Conservation (phyloP, 306 rosid species). For the Urtica urens region DNA sequence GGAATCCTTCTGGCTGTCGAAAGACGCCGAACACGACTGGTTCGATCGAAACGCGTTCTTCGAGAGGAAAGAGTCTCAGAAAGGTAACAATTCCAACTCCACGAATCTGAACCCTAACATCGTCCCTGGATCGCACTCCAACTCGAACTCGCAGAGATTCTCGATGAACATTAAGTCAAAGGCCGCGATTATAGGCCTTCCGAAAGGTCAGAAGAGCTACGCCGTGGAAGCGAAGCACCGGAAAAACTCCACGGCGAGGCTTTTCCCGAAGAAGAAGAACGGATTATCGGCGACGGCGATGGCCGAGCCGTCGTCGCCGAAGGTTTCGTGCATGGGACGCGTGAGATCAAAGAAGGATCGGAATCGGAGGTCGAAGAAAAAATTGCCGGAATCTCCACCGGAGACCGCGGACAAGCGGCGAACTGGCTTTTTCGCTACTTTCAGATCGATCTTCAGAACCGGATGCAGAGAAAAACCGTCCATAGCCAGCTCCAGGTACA, state of each 20-base stretch:
- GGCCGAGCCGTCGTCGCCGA: slow-evolving; percentile 80
- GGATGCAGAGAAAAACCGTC: slow-evolving; percentile 27
- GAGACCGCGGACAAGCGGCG: slow-evolving; percentile 24
- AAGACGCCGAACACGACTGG: slow-evolving; percentile 79
- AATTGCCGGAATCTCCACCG: slow-evolving; percentile 20
- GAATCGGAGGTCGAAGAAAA: slow-evolving; percentile 42
- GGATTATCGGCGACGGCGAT: slow-evolving; percentile 42
- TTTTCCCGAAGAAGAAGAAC: slow-evolving; percentile 56
- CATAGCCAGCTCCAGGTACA: slow-evolving; percentile 4
- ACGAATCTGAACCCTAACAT: slow-evolving; percentile 32
- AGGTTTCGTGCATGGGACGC: slow-evolving; percentile 90
- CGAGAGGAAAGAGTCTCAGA: slow-evolving; percentile 66
- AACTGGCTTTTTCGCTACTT: slow-evolving; percentile 46
- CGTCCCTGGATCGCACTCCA: slow-evolving; percentile 28
- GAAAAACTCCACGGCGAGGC: slow-evolving; percentile 19
- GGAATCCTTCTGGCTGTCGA: slow-evolving; percentile 80
- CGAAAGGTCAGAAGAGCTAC: slow-evolving; percentile 63
- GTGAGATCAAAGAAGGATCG: slow-evolving; percentile 77
- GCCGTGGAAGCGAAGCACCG: slow-evolving; percentile 42
- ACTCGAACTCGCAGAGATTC: slow-evolving; percentile 63
- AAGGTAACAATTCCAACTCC: slow-evolving; percentile 42
- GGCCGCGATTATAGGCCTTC: slow-evolving; percentile 66
- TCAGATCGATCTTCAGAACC: slow-evolving; percentile 45
- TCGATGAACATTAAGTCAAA: slow-evolving; percentile 51
- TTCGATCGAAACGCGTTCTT: slow-evolving; percentile 72